Conservation (phyloP, 805 yeast species). For the Maudiozyma serrabonitensis region DNA sequence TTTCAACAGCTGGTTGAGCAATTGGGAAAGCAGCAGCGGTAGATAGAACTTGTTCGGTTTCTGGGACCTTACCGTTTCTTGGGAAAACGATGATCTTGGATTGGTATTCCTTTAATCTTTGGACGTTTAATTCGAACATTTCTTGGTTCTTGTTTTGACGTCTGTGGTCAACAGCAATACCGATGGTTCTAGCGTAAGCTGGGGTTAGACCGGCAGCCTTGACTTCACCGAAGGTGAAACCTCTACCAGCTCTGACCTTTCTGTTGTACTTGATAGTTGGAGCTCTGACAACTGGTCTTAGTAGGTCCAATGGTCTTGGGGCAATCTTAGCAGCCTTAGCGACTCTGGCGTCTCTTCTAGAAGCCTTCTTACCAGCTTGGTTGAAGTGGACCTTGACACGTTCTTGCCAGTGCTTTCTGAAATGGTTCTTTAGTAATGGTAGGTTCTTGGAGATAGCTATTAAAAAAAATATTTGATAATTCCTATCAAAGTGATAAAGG, state of each 20-base stretch:
- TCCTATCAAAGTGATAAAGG: not conserved
- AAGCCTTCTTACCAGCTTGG: constrained; percentile 99
- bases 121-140: constrained; percentile 89
- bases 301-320: constrained; percentile 93
- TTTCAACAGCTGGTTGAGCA: constrained; percentile 62
- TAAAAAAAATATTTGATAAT: not conserved
- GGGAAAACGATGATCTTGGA: constrained; percentile 94
- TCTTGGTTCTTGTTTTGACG: constrained; percentile 97
- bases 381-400: constrained; percentile 99
- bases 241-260: constrained; percentile 99
- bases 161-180: constrained; percentile 99
- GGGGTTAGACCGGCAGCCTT: constrained; percentile 93
- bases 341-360: constrained; percentile 93
- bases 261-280: constrained; percentile 99
- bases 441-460: constrained; percentile 97
- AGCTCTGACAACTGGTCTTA: constrained; percentile 97
- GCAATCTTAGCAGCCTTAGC: constrained; percentile 90
- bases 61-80: constrained; percentile 77
- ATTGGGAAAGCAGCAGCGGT: constrained; percentile 85
- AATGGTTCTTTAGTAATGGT: constrained; percentile 98
- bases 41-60: constrained; percentile 66
- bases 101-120: constrained; percentile 93
- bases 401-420: constrained; percentile 99
- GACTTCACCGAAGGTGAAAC: constrained; percentile 95
- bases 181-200: constrained; percentile 95